Percentiles rank a stretch among this genome's conserved stretches.
Evolutionary conservation across 1,284 basidiomycete species (phyloP).

Genomic region (Leccinum pallidistipes): DNA sequence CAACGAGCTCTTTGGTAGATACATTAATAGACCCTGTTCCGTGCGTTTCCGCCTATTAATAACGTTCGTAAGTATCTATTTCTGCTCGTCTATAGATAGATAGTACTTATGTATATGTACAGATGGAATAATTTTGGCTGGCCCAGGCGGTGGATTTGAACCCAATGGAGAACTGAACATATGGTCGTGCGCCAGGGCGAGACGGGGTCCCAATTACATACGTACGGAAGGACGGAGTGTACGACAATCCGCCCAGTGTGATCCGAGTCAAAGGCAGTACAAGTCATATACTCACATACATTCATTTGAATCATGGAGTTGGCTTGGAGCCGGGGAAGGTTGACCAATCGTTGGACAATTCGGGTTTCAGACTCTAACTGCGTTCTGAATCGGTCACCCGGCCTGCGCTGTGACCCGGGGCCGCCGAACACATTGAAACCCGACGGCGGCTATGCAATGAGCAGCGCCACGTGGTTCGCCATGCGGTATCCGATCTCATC

Average conservation of each 20-base stretch:
- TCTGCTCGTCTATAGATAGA: conserved; percentile 1
- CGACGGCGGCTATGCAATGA: background rate
- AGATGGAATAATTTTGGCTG: background rate
- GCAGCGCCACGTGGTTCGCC: background rate
- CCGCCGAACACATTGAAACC: background rate
- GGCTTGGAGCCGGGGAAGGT: background rate
- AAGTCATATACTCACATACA: background rate
- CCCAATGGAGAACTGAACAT: background rate
- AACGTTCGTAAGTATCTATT: background rate
- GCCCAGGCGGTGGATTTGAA: background rate
- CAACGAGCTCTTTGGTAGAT: background rate
- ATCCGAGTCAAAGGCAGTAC: background rate
- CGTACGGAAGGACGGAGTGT: background rate
- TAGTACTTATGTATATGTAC: too few species aligned
- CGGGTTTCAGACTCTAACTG: background rate
- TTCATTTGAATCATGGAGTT: background rate
- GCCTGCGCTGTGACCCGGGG: background rate
- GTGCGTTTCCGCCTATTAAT: background rate
- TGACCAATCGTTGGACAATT: background rate
- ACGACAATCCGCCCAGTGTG: background rate
- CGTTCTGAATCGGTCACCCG: background rate
- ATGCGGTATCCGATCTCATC: background rate
- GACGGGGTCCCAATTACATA: background rate
- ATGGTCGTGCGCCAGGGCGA: background rate
- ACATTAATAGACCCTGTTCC: background rate